These are phyloP conservation scores for Lichtheimia ramosa DNA, from an alignment of 371 early-diverging fungal genomes.

Conservation along the genomic window DNA sequence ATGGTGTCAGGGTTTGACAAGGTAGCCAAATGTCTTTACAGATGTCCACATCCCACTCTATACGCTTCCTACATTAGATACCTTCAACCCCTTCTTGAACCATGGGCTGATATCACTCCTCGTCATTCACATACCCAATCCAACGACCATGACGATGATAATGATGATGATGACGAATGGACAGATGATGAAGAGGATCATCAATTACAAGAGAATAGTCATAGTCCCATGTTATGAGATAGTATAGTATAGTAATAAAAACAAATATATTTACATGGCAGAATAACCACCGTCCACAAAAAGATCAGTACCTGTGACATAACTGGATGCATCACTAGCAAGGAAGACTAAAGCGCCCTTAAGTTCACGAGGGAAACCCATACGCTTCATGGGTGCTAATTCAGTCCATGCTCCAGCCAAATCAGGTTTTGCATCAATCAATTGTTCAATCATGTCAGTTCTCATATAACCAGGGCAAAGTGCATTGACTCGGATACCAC, in stretches of 20 bases:
- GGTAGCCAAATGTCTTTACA: slow-evolving; percentile 46
- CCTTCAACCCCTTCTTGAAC: slow-evolving; percentile 38
- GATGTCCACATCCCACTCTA: slow-evolving; percentile 64
- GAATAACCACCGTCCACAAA: slow-evolving; percentile 54
- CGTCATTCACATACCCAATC: too few relatives aligned
- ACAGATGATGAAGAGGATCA: slow-evolving; percentile 2
- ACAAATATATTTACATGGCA: slow-evolving; percentile 27
- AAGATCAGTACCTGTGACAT: slow-evolving; percentile 55
- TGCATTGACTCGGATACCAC: slow-evolving; percentile 49
- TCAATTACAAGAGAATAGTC: not conserved
- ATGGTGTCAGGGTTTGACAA: slow-evolving; percentile 55
- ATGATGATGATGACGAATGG: slow-evolving; percentile 8
- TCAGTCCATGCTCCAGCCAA: slow-evolving; percentile 32
- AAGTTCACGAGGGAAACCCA: slow-evolving; percentile 66
- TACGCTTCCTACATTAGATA: slow-evolving; percentile 45
- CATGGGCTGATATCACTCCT: slow-evolving; percentile 34
- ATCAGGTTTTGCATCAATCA: slow-evolving; percentile 28
- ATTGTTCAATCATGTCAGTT: slow-evolving; percentile 45
- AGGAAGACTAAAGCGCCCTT: slow-evolving; percentile 72
- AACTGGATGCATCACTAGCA: slow-evolving; percentile 65
- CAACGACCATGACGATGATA: slow-evolving; percentile 10
- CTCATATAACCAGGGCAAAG: slow-evolving; percentile 47
- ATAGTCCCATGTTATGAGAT: not conserved
- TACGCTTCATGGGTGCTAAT: slow-evolving; percentile 45
- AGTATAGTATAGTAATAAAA: not conserved